These are phyloP conservation scores for Candida bentonensis DNA, from an alignment of 805 yeast genomes.

Conservation along the genomic window DNA sequence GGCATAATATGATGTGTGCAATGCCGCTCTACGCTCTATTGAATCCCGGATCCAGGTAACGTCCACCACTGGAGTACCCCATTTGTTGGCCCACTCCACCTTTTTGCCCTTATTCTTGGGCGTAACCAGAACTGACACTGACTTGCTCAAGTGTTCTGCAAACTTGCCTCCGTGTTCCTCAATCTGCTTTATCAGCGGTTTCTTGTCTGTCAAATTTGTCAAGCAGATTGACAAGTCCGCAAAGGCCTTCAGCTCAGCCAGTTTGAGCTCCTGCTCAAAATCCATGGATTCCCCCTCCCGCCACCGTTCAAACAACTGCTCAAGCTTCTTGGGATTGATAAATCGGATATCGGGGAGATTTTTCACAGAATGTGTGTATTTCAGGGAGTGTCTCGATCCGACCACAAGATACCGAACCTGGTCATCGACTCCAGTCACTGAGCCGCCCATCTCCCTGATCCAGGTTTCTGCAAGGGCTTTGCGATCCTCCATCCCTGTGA, in stretches of 20 bases:
- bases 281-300: constrained; percentile 31
- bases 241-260: constrained; percentile 16
- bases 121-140: constrained; percentile 20
- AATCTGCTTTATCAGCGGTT: constrained; percentile 15
- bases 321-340: constrained; percentile 33
- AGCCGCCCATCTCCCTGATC: constrained; percentile 13
- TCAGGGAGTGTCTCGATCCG: constrained; percentile 37
- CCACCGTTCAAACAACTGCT: constrained; percentile 37
- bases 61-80: constrained; percentile 28
- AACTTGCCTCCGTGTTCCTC: constrained; percentile 22
- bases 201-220: constrained; percentile 21
- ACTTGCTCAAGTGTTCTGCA: constrained; percentile 14
- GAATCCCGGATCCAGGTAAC: constrained; percentile 33
- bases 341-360: constrained; percentile 39
- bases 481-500: constrained; percentile 6
- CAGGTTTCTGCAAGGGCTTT: constrained; percentile 6
- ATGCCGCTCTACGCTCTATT: constrained; percentile 25
- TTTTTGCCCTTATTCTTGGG: constrained; percentile 20
- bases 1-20: constrained; percentile 9
- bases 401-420: constrained; percentile 30
- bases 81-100: constrained; percentile 24
- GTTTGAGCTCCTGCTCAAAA: constrained; percentile 12
- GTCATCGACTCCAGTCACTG: constrained; percentile 4
- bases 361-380: constrained; percentile 36
- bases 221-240: constrained; percentile 23